These are phyloP conservation scores for Mimosa bimucronata DNA, from an alignment of 306 rosid species.

Conservation along the genomic window DNA sequence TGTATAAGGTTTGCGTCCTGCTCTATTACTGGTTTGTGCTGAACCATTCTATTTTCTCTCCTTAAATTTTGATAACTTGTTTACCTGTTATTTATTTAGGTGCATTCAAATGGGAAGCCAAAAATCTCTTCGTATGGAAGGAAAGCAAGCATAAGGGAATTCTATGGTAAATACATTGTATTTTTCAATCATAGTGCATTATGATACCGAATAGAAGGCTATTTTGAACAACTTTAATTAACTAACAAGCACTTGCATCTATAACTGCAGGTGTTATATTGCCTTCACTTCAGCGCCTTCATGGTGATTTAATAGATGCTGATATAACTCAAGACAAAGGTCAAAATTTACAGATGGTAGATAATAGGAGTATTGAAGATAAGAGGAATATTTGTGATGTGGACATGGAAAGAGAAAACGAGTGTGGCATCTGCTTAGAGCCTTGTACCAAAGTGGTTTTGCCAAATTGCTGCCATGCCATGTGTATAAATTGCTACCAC, in stretches of 20 bases:
- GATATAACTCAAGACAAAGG: constrained; percentile 47
- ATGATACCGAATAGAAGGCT: constrained; percentile 1
- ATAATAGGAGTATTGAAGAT: constrained; percentile 42
- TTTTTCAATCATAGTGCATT: constrained; percentile 3
- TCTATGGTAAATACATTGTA: constrained; percentile 53
- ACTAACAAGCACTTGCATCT: constrained; percentile 21
- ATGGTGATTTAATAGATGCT: constrained; percentile 44
- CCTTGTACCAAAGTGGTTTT: constrained; percentile 70
- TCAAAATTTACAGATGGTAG: constrained; percentile 35
- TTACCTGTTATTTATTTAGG: constrained; percentile 43
- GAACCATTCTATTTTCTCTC: constrained; percentile 12
- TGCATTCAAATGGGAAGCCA: constrained; percentile 50
- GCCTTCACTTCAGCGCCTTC: constrained; percentile 74
- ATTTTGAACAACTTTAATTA: background rate
- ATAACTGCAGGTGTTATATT: constrained; percentile 68
- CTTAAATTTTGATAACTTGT: constrained; percentile 13
- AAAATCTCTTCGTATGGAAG: constrained; percentile 57
- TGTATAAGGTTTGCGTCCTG: constrained; percentile 58
- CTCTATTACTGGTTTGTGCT: background rate
- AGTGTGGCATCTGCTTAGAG: constrained; percentile 88
- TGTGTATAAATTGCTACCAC: constrained; percentile 81
- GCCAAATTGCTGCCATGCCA: constrained; percentile 81
- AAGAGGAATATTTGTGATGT: constrained; percentile 40
- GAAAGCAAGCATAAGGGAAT: constrained; percentile 66
- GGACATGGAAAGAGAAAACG: constrained; percentile 70